A percentile compares a stretch with the other conserved stretches of the same genome.
Evolutionary conservation across 257 asterid species (phyloP).

Genomic region (Jaltomata sinuosa): DNA sequence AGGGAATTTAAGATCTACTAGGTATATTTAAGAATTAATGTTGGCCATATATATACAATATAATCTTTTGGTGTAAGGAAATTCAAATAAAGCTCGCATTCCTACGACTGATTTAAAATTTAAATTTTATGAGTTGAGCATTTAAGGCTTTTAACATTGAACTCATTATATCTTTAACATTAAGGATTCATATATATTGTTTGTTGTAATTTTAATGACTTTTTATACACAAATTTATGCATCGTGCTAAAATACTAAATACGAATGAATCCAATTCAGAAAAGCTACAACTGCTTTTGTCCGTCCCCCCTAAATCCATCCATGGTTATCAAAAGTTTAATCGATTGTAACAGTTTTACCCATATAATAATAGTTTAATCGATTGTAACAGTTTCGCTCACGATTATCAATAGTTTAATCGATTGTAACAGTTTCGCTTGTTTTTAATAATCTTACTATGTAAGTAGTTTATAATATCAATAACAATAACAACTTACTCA

Average conservation of each 20-base stretch:
- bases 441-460: too few relatives aligned
- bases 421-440: too few relatives aligned
- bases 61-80: background rate
- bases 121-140: too few relatives aligned
- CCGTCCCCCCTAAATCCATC: background rate
- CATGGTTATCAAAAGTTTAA: background rate
- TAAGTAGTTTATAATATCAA: too few relatives aligned
- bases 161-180: background rate
- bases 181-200: background rate
- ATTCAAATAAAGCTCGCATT: background rate
- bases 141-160: background rate
- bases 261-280: background rate
- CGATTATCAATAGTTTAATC: too few relatives aligned
- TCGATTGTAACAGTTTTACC: background rate
- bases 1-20: background rate
- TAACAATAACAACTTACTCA: too few relatives aligned
- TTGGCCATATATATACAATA: background rate
- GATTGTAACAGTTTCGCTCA: background rate
- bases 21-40: too few relatives aligned
- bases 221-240: background rate
- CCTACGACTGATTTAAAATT: background rate
- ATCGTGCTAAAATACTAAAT: background rate
- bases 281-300: background rate
- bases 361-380: too few relatives aligned
- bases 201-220: background rate